These are phyloP conservation scores for Arthrobotrys megalospora DNA, from an alignment of 2,329 filamentous ascomycete species.

Conservation along the genomic window DNA sequence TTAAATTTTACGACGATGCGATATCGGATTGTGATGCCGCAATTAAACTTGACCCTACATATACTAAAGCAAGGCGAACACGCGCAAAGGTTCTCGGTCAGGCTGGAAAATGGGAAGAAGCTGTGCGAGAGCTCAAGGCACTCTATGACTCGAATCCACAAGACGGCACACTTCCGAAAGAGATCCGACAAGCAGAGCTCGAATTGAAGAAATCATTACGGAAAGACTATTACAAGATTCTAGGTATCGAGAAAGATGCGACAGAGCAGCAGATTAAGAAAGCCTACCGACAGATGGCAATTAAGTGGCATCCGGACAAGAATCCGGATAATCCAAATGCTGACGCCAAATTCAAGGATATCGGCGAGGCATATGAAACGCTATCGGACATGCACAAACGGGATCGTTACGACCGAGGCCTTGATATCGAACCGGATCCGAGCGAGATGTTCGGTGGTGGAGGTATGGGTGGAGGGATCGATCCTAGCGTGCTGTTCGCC, in stretches of 20 bases:
- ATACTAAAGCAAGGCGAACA: slow-evolving; percentile 92
- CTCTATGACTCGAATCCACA: slow-evolving; percentile 86
- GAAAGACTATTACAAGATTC: slow-evolving; percentile 99
- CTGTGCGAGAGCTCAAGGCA: slow-evolving; percentile 88
- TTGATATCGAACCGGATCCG: slow-evolving; percentile 42
- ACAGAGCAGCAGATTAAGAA: slow-evolving; percentile 91
- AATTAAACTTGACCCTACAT: slow-evolving; percentile 83
- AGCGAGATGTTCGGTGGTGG: slow-evolving; percentile 56
- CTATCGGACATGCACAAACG: slow-evolving; percentile 85
- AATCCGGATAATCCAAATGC: slow-evolving; percentile 88
- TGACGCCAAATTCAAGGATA: slow-evolving; percentile 95
- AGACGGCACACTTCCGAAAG: slow-evolving; percentile 84
- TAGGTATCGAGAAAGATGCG: slow-evolving; percentile 88
- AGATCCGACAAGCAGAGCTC: slow-evolving; percentile 89
- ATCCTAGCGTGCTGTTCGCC: slow-evolving; percentile 57
- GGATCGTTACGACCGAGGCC: slow-evolving; percentile 71
- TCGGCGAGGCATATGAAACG: slow-evolving; percentile 96
- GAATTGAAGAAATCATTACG: slow-evolving; percentile 97
- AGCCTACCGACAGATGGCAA: slow-evolving; percentile 94
- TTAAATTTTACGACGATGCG: slow-evolving; percentile 86
- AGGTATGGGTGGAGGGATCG: slow-evolving; percentile 56
- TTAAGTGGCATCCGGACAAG: slow-evolving; percentile 97
- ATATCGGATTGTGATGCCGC: slow-evolving; percentile 89
- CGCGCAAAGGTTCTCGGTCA: slow-evolving; percentile 90
- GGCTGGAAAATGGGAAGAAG: slow-evolving; percentile 91